Percentiles rank a stretch among this genome's conserved stretches.
Evolutionary conservation across 73 alveolate genomes (phyloP).

Genomic region (Urostyla sp.): DNA sequence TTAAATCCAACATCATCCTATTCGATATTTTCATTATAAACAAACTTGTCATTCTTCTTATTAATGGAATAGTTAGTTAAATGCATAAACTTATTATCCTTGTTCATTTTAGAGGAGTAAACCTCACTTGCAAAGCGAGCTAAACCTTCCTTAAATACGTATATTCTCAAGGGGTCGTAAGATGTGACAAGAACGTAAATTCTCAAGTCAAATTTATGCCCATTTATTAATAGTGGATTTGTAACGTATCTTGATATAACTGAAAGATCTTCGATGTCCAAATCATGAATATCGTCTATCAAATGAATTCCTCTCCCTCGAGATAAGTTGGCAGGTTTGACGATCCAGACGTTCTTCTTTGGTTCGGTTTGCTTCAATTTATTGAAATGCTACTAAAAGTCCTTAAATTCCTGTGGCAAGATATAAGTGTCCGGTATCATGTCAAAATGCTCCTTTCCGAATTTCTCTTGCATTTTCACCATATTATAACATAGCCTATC

Average conservation of each 20-base stretch:
- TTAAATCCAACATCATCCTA: conserved; percentile 89
- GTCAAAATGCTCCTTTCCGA: conserved; percentile 70
- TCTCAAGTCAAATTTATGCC: conserved; percentile 88
- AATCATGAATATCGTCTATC: conserved; percentile 71
- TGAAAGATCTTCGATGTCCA: conserved; percentile 78
- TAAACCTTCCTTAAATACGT: conserved; percentile 87
- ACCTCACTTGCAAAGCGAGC: conserved; percentile 87
- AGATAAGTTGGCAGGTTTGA: conserved; percentile 83
- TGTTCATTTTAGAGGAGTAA: conserved; percentile 73
- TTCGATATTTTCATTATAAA: conserved; percentile 69
- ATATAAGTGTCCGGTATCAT: conserved; percentile 88
- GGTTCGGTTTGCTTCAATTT: conserved; percentile 29
- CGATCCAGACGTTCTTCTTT: conserved; percentile 81
- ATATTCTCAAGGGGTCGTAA: conserved; percentile 82
- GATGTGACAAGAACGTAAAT: conserved; percentile 85
- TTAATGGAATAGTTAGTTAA: conserved; percentile 87
- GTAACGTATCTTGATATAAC: conserved; percentile 83
- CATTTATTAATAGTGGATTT: conserved; percentile 87
- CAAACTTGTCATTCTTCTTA: conserved; percentile 87
- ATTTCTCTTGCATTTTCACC: conserved; percentile 77
- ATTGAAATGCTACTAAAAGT: conserved; percentile 75
- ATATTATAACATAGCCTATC: conserved; percentile 83
- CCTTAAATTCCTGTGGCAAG: conserved; percentile 82
- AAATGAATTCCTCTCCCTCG: conserved; percentile 90
- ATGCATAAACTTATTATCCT: conserved; percentile 79